phyloP scores from a whole-genome alignment of 176 grass and related monocot genomes.

The Canna indica region DNA sequence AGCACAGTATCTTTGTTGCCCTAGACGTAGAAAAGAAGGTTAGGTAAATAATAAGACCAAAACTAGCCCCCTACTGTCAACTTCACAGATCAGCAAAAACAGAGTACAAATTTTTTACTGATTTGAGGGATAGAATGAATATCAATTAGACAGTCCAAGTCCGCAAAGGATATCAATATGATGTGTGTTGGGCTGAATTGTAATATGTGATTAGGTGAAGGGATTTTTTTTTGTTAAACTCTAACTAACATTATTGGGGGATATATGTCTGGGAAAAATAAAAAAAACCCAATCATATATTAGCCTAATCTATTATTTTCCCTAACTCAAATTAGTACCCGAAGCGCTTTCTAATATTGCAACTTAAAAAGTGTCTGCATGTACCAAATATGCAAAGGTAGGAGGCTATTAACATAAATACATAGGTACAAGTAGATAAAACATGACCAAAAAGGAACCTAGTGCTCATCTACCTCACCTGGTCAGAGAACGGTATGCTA shows the following conservation, averaged over 20 bases:
- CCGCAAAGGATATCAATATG: too few relatives aligned
- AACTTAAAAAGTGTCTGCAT: background rate
- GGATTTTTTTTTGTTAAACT: too few relatives aligned
- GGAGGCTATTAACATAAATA: background rate
- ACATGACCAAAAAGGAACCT: background rate
- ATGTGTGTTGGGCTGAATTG: too few relatives aligned
- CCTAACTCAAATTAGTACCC: too few relatives aligned
- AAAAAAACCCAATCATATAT: too few relatives aligned
- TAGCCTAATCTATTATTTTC: too few relatives aligned
- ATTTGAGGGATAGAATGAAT: background rate
- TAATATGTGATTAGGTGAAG: too few relatives aligned
- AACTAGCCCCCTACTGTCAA: background rate
- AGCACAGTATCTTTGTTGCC: slow-evolving; percentile 5
- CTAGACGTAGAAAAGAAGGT: background rate
- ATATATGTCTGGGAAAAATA: too few relatives aligned
- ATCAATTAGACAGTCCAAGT: background rate
- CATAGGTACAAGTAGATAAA: background rate
- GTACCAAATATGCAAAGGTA: background rate
- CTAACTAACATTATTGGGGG: too few relatives aligned
- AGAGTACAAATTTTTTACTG: background rate
- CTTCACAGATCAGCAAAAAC: background rate
- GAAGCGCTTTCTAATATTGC: background rate
- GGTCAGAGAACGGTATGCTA: background rate
- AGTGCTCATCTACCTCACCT: slow-evolving; percentile 8
- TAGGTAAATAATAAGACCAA: background rate